A percentile compares a stretch with the other conserved stretches of the same genome.
Evolutionary conservation across 1,139 yeast species (phyloP).

Genomic region (Pneumocystis wakefieldiae): DNA sequence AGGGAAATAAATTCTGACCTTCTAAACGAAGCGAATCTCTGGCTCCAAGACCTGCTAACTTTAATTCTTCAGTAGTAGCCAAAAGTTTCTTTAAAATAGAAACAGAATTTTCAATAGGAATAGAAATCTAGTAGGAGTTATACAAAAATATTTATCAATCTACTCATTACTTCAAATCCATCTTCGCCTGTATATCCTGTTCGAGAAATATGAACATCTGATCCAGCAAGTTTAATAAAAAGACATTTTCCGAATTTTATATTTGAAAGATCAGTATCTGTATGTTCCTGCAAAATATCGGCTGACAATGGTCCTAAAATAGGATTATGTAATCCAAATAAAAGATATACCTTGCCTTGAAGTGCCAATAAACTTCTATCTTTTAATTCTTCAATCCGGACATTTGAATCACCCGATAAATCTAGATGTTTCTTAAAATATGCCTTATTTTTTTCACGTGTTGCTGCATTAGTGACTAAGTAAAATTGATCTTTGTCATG

Average conservation of each 20-base stretch:
- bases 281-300: slow-evolving; percentile 46
- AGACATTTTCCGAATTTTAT: slow-evolving; percentile 65
- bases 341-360: slow-evolving; percentile 28
- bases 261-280: slow-evolving; percentile 41
- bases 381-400: slow-evolving; percentile 49
- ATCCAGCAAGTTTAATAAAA: slow-evolving; percentile 35
- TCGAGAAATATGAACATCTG: slow-evolving; percentile 41
- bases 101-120: slow-evolving; percentile 40
- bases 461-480: slow-evolving; percentile 95
- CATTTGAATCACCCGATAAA: slow-evolving; percentile 27
- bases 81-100: slow-evolving; percentile 55
- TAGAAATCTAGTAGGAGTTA: slow-evolving; percentile 34
- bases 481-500: slow-evolving; percentile 64
- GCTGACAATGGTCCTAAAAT: slow-evolving; percentile 60
- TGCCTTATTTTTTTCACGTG: slow-evolving; percentile 61
- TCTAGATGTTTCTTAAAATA: slow-evolving; percentile 44
- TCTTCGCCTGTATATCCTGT: slow-evolving; percentile 98
- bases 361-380: slow-evolving; percentile 65
- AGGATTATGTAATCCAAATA: not conserved
- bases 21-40: slow-evolving; percentile 88
- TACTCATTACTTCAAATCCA: slow-evolving; percentile 53
- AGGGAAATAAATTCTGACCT: not conserved
- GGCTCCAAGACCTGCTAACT: slow-evolving; percentile 91
- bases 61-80: slow-evolving; percentile 36
- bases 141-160: not conserved